phyloP scores from a whole-genome alignment of 257 asterid genomes.

The Solanum arcanum region DNA sequence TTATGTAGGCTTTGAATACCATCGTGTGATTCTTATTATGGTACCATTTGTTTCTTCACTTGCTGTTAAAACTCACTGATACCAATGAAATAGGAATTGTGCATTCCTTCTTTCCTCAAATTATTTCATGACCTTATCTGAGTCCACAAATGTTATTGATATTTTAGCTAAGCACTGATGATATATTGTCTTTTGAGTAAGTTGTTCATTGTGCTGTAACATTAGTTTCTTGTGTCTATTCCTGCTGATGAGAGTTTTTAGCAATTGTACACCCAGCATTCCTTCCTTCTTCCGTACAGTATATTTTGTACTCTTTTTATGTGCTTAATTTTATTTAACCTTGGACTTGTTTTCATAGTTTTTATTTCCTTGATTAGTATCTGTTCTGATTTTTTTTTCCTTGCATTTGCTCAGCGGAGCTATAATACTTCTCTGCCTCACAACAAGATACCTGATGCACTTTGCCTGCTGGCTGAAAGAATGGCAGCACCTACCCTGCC shows the following conservation, averaged over 20 bases:
- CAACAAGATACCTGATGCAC: conserved; percentile 69
- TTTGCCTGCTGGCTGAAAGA: conserved; percentile 54
- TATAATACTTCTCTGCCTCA: conserved; percentile 77
- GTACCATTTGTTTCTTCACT: background rate
- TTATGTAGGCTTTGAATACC: background rate
- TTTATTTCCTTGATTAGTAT: background rate
- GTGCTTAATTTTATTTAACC: background rate
- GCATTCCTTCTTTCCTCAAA: background rate
- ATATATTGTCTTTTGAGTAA: background rate
- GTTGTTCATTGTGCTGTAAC: background rate
- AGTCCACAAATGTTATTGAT: background rate
- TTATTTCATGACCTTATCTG: background rate
- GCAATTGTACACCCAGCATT: background rate
- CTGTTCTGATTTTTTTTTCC: background rate
- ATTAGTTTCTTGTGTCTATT: background rate
- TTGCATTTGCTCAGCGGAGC: conserved; percentile 42
- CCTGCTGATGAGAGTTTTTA: background rate
- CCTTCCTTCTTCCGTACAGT: background rate
- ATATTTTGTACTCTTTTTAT: background rate
- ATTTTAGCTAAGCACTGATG: background rate
- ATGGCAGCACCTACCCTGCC: conserved; percentile 85
- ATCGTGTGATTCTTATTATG: background rate
- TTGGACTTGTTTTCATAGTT: background rate
- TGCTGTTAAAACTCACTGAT: background rate
- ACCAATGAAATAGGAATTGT: background rate